Evolutionary conservation across 23 red algal species (phyloP), one percentile per base, ranked within the genome.

Genomic region (Porphyridium purpureum): DNA sequence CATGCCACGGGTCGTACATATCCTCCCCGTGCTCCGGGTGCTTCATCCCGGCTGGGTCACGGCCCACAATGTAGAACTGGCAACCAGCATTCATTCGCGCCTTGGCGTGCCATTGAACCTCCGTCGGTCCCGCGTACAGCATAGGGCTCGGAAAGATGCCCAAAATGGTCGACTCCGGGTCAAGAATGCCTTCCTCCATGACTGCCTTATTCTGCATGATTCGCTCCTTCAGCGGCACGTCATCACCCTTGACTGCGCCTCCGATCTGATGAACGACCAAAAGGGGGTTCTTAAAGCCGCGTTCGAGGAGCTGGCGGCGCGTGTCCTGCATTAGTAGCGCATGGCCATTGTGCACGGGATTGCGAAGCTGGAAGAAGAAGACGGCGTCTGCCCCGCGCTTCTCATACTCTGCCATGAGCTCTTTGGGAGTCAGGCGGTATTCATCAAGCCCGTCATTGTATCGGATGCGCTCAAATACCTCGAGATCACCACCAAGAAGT

Each of bases 51-150:
- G 88, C 88, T 30, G 88, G 88, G 34, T 95, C 88, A 19, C 88
- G 73, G 27, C 88, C 88, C 7, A 95, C 88, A 55, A 95, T 95
- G 57, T 95, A 95, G 46, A 72, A 95, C 62, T 84, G 71, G 54
- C 88, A 95, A 21, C 88, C 88, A 9, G 88, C 88, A 41, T 95
- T 95, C 79, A 95, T 85, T 24, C 88, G 55, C 1, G 79, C 79
- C 58, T 95, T 95, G 26, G 88, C 88, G 54, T 95, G 88, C 88
- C 88, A 95, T 55, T 95, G 88, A 7, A 95, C 88, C 48, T 95
- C 88, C 31, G 79, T 95, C 1, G 88, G 88, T 6, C 88, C 88
- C 2, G 73, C 88, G 57, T 95, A 95, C 6, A 95, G 59, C 88
- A 95, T 95, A 19, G 88, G 88, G 30, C 79, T 86, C 3, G 88